These are phyloP conservation scores for Nothophoma quercina DNA, from an alignment of 2,329 filamentous ascomycete species.

Conservation along the genomic window DNA sequence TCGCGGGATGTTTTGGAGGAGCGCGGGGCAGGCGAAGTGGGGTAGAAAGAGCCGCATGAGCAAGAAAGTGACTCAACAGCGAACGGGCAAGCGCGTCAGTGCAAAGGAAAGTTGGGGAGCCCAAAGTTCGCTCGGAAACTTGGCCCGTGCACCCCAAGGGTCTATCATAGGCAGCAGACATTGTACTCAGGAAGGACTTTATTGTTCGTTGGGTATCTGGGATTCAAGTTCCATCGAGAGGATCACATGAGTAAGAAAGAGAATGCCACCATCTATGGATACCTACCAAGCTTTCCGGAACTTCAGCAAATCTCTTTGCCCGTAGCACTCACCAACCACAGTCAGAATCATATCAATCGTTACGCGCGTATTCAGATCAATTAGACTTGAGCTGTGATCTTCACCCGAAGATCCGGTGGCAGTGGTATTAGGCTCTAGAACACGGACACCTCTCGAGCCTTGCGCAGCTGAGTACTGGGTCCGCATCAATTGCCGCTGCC, in stretches of 20 bases:
- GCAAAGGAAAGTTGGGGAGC: constrained; percentile 14
- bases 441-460: background rate
- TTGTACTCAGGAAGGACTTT: background rate
- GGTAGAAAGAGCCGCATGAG: constrained; percentile 40
- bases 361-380: constrained; percentile 61
- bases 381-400: constrained; percentile 43
- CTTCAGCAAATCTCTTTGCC: constrained; percentile 84
- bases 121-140: background rate
- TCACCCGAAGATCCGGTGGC: background rate
- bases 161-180: background rate
- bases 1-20: constrained; percentile 32
- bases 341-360: constrained; percentile 93
- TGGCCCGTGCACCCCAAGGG: constrained; percentile 12
- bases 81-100: constrained; percentile 28
- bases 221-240: background rate
- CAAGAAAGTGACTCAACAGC: constrained; percentile 39
- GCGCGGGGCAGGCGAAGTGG: constrained; percentile 42
- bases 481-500: constrained; percentile 27
- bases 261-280: background rate
- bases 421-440: background rate
- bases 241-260: background rate
- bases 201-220: background rate
- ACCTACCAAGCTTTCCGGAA: constrained; percentile 63
- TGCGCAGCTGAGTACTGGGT: constrained; percentile 8
- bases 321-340: constrained; percentile 85